Evolutionary conservation across 179 eudicot genomes (phyloP).

Genomic region (Sideroxylon spinosum): DNA sequence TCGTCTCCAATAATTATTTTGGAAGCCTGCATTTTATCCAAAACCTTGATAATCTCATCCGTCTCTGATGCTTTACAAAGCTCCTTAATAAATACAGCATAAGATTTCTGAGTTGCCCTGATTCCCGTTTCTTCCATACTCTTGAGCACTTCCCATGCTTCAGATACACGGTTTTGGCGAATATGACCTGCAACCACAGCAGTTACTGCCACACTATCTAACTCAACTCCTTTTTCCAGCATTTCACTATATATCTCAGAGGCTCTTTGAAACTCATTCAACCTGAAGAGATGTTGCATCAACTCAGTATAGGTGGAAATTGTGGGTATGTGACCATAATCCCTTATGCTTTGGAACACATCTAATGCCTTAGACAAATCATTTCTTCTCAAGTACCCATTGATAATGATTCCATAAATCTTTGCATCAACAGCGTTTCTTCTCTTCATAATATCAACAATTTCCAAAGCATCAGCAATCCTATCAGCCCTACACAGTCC

Average conservation of each 20-base stretch:
- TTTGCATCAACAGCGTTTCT: constrained; percentile 31
- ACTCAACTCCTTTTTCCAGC: constrained; percentile 50
- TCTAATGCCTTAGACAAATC: constrained; percentile 48
- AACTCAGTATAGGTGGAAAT: constrained; percentile 63
- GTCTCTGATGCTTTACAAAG: constrained; percentile 51
- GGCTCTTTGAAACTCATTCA: constrained; percentile 55
- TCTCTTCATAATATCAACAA: constrained; percentile 67
- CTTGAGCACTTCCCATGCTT: constrained; percentile 53
- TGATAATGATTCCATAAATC: constrained; percentile 48
- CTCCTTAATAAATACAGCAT: constrained; percentile 57
- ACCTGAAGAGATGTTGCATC: constrained; percentile 53
- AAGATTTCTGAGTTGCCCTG: constrained; percentile 43
- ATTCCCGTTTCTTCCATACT: constrained; percentile 57
- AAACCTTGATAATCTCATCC: constrained; percentile 48
- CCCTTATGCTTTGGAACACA: constrained; percentile 47
- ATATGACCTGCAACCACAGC: constrained; percentile 69
- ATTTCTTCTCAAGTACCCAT: constrained; percentile 53
- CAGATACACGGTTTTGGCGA: constrained; percentile 42
- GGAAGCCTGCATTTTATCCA: constrained; percentile 51
- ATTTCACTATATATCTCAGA: constrained; percentile 52
- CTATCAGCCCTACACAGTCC: constrained; percentile 60
- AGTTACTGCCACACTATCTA: constrained; percentile 63
- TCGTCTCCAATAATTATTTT: constrained; percentile 36
- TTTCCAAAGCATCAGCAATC: constrained; percentile 69
- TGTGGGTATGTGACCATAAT: constrained; percentile 43